phyloP scores from a whole-genome alignment of 2,329 filamentous ascomycete genomes.

The Rutstroemia sp. region DNA sequence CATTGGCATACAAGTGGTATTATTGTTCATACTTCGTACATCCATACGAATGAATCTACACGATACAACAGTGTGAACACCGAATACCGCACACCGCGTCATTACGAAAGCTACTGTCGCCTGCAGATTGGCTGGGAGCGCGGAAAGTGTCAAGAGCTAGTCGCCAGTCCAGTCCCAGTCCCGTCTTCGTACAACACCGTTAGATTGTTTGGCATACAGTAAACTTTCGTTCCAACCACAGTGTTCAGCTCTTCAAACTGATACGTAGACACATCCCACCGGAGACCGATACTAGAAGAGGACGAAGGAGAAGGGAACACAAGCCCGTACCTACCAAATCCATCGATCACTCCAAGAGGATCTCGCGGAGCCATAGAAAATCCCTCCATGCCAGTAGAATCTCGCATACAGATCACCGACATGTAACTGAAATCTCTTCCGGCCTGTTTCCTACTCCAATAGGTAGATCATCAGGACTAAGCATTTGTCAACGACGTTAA shows the following conservation, averaged over 20 bases:
- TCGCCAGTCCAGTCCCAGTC: no score
- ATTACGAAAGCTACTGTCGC: background rate
- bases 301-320: no score
- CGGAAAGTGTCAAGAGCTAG: background rate
- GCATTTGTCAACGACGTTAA: no score
- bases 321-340: background rate
- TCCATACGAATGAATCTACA: conserved; percentile 4
- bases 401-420: no score
- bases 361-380: no score
- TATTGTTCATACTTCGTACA: background rate
- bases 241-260: conserved; percentile 2
- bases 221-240: background rate
- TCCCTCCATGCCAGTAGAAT: no score
- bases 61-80: conserved; percentile 3
- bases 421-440: no score
- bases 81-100: background rate
- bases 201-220: background rate
- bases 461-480: no score
- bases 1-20: background rate
- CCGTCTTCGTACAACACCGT: background rate
- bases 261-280: background rate
- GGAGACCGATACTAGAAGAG: no score
- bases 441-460: no score
- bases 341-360: no score
- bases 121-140: background rate